Evolutionary conservation across 805 yeast genomes (phyloP), one percentile per base, ranked within the genome.

Genomic region (Komagataella pastoris): DNA sequence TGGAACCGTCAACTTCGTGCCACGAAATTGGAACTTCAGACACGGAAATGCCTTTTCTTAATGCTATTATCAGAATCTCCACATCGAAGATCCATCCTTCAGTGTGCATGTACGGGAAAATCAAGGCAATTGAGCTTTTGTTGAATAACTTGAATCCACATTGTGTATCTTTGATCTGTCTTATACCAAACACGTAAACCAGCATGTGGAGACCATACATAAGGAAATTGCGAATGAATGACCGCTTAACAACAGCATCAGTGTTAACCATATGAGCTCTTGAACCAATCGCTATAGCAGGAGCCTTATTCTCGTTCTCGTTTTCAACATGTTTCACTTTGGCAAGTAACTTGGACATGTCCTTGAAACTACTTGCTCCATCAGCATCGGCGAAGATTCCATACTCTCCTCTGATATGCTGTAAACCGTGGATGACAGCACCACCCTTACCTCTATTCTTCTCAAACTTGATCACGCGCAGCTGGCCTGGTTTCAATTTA

Each of bases 81-180:
- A 93, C 97, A 63, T 93, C 99, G 67, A 93, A 93, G 44, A 93
- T 93, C 99, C 99, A 93, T 50, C 98, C 83, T 66, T 93, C 99
- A 8, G 96, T 91, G 65, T 91, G 97, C 85, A 93, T 78, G 57
- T 77, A 81, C 2, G 97, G 97, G 65, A 89, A 88, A 47, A 93
- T 86, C 51, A 60, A 60, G 17, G 59, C 61, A 21, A 83, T 76
- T 0, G 97, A 84, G 7, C 73, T 69, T 54, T 81, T 77, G 58
- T 91, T 87, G 67, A 91, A 93, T 65, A 93, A 69, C 66, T 93
- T 93, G 71, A 93, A 93, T 2, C 99, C 99, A 70, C 99, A 93
- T 70, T 93, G 99, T 8, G 99, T 93, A 66, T 93, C 99, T 54
- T 84, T 80, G 54, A 93, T 81, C 5, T 80, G 75, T 57, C 95